Base-by-base conservation (phyloP, 805 yeast species). In the Metschnikowia dekortorum region DNA sequence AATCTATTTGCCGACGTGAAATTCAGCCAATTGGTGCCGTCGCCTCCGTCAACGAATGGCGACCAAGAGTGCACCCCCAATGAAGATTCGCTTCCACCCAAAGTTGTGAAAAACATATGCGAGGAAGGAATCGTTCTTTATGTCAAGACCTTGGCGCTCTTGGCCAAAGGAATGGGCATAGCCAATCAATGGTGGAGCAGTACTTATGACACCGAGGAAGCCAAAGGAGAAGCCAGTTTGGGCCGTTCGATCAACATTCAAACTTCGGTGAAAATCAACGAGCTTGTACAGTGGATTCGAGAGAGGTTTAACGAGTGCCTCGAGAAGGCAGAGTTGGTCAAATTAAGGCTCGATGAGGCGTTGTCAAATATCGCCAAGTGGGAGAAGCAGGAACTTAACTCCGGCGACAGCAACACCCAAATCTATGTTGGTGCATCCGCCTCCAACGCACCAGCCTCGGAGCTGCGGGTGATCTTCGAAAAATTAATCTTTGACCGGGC, bases 111-210 rank as follows among this genome's bases (percentile, higher is more conserved):
- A 51, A 68, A 76, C 9, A 70, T 90, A 5, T 83, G 95, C 52
- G 90, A 87, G 57, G 98, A 94, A 64, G 95, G 97, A 2, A 82
- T 90, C 18, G 84, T 84, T 0, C 70, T 92, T 49, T 92, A 90
- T 67, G 85, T 90, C 54, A 92, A 91, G 67, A 81, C 95, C 0
- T 74, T 94, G 42, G 83, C 96, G 1, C 69, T 91, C 13, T 74
- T 92, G 46, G 92, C 96, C 0, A 82, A 78, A 53, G 96, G 96
- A 0, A 91, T 92, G 95, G 78, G 82, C 45, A 66, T 83, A 38
- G 96, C 97, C 1, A 82, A 91, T 39, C 84, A 78, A 11, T 94
- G 98, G 97, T 94, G 98, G 98, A 78, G 80, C 53, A 69, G 67
- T 35, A 73, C 70, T 31, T 54, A 54, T 45, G 62, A 58, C 28